Evolutionary conservation across 169 alveolate genomes (phyloP).

Genomic region (Plasmodium chabaudi): DNA sequence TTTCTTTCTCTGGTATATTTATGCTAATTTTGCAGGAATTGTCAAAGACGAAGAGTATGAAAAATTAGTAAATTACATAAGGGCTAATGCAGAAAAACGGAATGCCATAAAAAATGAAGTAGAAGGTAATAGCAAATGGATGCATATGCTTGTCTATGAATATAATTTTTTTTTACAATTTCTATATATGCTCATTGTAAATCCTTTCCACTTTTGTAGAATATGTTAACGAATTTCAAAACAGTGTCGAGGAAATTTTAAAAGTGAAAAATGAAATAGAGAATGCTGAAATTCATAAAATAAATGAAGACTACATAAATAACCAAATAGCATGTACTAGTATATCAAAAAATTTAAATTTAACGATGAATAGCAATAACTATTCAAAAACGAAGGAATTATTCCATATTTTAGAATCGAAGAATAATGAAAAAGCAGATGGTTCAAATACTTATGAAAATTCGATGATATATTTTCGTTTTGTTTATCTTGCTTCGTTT

Average conservation of each 20-base stretch:
- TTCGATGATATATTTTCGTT: slow-evolving; percentile 48
- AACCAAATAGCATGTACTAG: slow-evolving; percentile 49
- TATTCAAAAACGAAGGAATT: slow-evolving; percentile 58
- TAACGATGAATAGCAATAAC: slow-evolving; percentile 25
- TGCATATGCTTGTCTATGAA: not conserved
- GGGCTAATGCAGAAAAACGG: slow-evolving; percentile 42
- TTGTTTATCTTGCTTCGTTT: slow-evolving; percentile 41
- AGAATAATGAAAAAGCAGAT: slow-evolving; percentile 39
- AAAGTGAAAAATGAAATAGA: slow-evolving; percentile 60
- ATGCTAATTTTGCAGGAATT: slow-evolving; percentile 33
- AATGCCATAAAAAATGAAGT: slow-evolving; percentile 51
- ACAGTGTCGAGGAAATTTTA: slow-evolving; percentile 29
- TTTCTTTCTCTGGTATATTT: not conserved
- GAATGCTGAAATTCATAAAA: slow-evolving; percentile 30
- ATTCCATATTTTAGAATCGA: slow-evolving; percentile 39
- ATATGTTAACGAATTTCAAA: slow-evolving; percentile 48
- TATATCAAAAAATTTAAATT: slow-evolving; percentile 38
- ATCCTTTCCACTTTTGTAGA: slow-evolving; percentile 4
- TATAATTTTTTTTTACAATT: not conserved
- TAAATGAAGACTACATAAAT: slow-evolving; percentile 36
- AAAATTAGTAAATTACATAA: slow-evolving; percentile 24
- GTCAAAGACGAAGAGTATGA: slow-evolving; percentile 24
- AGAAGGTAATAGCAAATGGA: slow-evolving; percentile 10
- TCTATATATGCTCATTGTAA: not conserved
- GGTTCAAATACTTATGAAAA: slow-evolving; percentile 39